Evolutionary conservation across 176 grass and related monocot species (phyloP).

Genomic region (Areca catechu): DNA sequence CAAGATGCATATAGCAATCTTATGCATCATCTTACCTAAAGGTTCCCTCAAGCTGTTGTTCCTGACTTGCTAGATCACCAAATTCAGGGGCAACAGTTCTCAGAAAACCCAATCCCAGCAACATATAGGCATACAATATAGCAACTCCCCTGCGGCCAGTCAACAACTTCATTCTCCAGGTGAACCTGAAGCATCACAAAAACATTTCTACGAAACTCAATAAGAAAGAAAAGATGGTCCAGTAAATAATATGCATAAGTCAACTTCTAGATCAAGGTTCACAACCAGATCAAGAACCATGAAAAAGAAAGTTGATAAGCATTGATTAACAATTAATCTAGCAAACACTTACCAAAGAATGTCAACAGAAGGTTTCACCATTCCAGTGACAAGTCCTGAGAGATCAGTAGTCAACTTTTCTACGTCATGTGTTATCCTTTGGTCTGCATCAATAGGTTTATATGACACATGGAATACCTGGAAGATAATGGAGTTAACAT

Average conservation of each 20-base stretch:
- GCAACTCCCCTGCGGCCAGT: constrained; percentile 87
- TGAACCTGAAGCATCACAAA: constrained; percentile 71
- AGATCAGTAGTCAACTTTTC: constrained; percentile 96
- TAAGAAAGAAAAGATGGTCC: no score
- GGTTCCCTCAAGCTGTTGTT: constrained; percentile 93
- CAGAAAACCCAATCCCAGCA: constrained; percentile 88
- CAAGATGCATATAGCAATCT: constrained; percentile 2
- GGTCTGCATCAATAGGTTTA: constrained; percentile 86
- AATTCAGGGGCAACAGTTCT: constrained; percentile 90
- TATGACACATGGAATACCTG: constrained; percentile 88
- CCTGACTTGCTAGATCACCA: constrained; percentile 76
- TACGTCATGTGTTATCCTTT: constrained; percentile 85
- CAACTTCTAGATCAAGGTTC: not conserved
- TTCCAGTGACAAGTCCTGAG: constrained; percentile 92
- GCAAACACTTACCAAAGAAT: constrained; percentile 79
- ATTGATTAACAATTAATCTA: constrained; percentile 1
- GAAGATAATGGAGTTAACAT: constrained; percentile 21
- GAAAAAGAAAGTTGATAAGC: no score
- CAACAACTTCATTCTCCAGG: constrained; percentile 98
- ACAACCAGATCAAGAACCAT: not conserved
- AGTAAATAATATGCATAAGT: no score
- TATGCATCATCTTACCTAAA: constrained; percentile 54
- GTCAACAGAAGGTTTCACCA: constrained; percentile 93
- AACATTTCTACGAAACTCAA: not conserved
- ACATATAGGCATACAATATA: constrained; percentile 96